Percentiles rank a stretch among this genome's conserved stretches.
phyloP scores from a whole-genome alignment of 208 protist genomes.

The Phytomonas francai region DNA sequence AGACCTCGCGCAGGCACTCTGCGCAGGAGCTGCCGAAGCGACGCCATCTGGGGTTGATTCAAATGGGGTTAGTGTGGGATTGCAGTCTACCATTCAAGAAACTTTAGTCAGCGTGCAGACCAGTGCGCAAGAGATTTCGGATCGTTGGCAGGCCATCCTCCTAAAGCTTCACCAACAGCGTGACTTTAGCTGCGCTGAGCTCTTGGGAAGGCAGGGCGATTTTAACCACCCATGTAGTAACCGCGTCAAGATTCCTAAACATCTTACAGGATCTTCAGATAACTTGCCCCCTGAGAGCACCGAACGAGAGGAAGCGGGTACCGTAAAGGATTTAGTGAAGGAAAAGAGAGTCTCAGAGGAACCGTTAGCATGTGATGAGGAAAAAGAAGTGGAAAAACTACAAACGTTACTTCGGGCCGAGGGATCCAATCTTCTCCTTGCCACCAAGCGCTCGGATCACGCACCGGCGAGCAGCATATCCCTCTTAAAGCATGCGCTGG shows the following conservation, averaged over 20 bases:
- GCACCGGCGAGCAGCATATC: neutral
- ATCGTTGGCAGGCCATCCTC: neutral
- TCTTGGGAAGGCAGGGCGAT: neutral
- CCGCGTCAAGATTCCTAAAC: neutral
- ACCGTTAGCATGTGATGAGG: neutral
- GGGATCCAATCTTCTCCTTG: neutral
- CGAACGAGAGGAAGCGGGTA: neutral
- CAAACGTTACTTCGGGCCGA: neutral
- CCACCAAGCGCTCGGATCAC: neutral
- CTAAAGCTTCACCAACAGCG: neutral
- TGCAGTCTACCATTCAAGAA: neutral
- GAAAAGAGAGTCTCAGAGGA: neutral
- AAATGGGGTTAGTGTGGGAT: neutral
- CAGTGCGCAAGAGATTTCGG: neutral
- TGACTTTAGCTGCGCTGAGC: neutral
- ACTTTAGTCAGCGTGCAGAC: neutral
- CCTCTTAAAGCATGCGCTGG: slow-evolving; percentile 8
- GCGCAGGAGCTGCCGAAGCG: neutral
- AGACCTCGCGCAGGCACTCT: neutral
- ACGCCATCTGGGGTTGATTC: neutral
- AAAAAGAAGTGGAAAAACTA: neutral
- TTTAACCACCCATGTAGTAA: neutral
- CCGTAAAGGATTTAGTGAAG: neutral
- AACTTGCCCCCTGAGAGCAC: neutral
- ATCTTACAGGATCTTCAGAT: neutral